A percentile compares a stretch with the other conserved stretches of the same genome.
Evolutionary conservation across 2,329 filamentous ascomycete species (phyloP).

Genomic region (Ceratocystis variospora): DNA sequence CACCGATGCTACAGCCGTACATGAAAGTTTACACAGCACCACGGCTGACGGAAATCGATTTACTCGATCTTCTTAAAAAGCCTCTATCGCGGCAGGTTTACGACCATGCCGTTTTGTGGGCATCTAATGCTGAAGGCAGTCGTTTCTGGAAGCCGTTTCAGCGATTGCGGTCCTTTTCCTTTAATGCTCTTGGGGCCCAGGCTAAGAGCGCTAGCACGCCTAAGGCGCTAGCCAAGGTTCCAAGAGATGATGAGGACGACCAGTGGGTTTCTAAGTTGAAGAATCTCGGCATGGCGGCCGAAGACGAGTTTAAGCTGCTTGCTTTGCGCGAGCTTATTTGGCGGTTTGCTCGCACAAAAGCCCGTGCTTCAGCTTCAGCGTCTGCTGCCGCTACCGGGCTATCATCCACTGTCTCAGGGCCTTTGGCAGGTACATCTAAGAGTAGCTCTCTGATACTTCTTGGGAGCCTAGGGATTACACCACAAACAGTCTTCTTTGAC

Average conservation of each 20-base stretch:
- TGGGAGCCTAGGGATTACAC: conserved; percentile 60
- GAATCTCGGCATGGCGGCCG: conserved; percentile 64
- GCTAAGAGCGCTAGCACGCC: conserved; percentile 38
- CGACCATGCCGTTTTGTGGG: conserved; percentile 79
- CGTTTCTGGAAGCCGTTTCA: conserved; percentile 74
- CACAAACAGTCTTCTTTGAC: conserved; percentile 85
- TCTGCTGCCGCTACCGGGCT: conserved; percentile 26
- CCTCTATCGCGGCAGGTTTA: conserved; percentile 68
- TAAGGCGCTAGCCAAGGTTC: conserved; percentile 46
- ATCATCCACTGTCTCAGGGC: not conserved
- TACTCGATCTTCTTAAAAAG: conserved; percentile 72
- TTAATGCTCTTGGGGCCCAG: conserved; percentile 34
- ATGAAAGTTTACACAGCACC: conserved; percentile 56
- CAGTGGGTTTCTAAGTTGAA: conserved; percentile 77
- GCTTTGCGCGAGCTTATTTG: conserved; percentile 83
- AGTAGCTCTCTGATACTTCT: conserved; percentile 57
- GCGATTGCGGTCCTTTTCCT: conserved; percentile 53
- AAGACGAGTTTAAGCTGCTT: conserved; percentile 83
- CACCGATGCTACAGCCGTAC: conserved; percentile 69
- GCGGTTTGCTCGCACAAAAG: conserved; percentile 61
- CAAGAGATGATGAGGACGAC: conserved; percentile 84
- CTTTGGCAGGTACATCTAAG: conserved; percentile 28
- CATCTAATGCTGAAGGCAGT: conserved; percentile 63
- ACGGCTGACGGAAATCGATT: conserved; percentile 53
- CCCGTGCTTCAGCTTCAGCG: conserved; percentile 34